A percentile compares a stretch with the other conserved stretches of the same genome.
phyloP scores from a whole-genome alignment of 208 protist genomes.

The Trypanosoma avium region DNA sequence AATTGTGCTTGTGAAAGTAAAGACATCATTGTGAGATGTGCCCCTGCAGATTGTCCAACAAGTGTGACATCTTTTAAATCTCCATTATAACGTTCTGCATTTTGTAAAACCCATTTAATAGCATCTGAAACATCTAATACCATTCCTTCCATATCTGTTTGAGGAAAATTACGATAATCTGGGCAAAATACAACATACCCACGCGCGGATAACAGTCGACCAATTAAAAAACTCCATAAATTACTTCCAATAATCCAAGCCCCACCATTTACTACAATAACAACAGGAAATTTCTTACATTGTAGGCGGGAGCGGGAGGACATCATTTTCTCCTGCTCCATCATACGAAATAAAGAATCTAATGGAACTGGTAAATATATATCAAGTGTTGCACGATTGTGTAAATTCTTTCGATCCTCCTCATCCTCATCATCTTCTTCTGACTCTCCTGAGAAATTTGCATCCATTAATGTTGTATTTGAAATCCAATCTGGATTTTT shows the following conservation, averaged over 20 bases:
- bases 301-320: slow-evolving; percentile 48
- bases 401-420: slow-evolving; percentile 72
- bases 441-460: slow-evolving; percentile 18
- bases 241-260: slow-evolving; percentile 88
- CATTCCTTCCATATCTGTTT: slow-evolving; percentile 90
- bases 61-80: slow-evolving; percentile 79
- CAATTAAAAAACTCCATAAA: slow-evolving; percentile 81
- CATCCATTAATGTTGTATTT: neutral
- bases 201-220: slow-evolving; percentile 62
- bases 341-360: slow-evolving; percentile 67
- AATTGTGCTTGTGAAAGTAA: slow-evolving; percentile 83
- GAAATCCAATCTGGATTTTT: neutral
- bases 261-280: slow-evolving; percentile 70
- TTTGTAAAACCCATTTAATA: slow-evolving; percentile 82
- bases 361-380: slow-evolving; percentile 80
- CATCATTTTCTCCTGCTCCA: slow-evolving; percentile 56
- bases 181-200: slow-evolving; percentile 90
- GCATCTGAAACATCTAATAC: slow-evolving; percentile 85
- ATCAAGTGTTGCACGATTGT: slow-evolving; percentile 81
- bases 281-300: slow-evolving; percentile 71
- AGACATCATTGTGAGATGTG: slow-evolving; percentile 87
- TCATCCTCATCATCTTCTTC: slow-evolving; percentile 56
- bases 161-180: slow-evolving; percentile 93
- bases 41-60: slow-evolving; percentile 79
- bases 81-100: slow-evolving; percentile 85